A percentile compares a stretch with the other conserved stretches of the same genome.
Evolutionary conservation across 129 eudicot genomes (phyloP).

Genomic region (Helichrysum umbraculigerum): DNA sequence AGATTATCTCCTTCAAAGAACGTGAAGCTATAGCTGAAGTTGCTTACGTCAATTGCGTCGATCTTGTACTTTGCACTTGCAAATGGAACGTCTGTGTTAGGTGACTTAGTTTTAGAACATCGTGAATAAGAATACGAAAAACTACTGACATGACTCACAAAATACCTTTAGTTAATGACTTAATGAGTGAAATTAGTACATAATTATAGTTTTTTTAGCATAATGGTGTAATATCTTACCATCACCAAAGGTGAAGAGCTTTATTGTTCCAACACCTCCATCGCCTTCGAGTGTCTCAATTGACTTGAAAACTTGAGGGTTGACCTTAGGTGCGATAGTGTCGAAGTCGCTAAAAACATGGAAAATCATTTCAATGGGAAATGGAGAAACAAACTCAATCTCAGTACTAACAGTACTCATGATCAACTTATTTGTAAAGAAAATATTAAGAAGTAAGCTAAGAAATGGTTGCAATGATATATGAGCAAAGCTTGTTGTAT

Average conservation of each 20-base stretch:
- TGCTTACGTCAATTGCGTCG: constrained; percentile 7
- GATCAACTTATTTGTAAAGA: background rate
- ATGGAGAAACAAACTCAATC: constrained; percentile 7
- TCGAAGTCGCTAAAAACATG: constrained; percentile 11
- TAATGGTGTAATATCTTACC: background rate
- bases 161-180: no score
- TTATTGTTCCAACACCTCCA: constrained; percentile 16
- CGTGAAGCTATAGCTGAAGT: constrained; percentile 7
- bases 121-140: background rate
- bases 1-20: constrained; percentile 15
- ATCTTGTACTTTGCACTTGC: background rate
- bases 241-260: constrained; percentile 17
- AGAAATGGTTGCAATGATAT: background rate
- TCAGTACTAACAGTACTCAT: background rate
- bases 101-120: background rate
- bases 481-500: background rate
- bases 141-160: background rate
- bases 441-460: background rate
- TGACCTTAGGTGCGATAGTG: constrained; percentile 13
- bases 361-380: background rate
- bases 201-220: background rate
- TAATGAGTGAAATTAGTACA: no score
- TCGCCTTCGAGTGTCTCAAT: constrained; percentile 16
- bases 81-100: background rate
- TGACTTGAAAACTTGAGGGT: constrained; percentile 19